Conservation (phyloP, 345 rosid genomes). For the Lepidium africanum region DNA sequence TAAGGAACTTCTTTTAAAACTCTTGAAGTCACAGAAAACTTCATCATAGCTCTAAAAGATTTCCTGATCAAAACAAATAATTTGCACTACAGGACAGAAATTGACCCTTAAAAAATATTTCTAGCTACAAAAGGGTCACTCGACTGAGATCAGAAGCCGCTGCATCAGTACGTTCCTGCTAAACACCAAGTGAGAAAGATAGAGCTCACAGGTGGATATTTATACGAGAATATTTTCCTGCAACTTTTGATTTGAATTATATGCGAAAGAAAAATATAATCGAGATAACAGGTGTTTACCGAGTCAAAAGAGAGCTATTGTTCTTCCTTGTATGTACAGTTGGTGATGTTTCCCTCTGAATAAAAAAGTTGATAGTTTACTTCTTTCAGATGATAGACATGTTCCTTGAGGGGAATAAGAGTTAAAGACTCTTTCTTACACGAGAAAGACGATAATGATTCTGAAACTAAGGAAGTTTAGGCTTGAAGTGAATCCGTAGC, state of each 20-base stretch:
- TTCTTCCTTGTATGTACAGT: background rate
- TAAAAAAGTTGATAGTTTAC: background rate
- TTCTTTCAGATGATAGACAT: background rate
- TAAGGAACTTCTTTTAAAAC: background rate
- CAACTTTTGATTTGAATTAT: background rate
- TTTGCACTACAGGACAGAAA: background rate
- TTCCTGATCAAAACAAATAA: background rate
- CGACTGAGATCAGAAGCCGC: conserved; percentile 1
- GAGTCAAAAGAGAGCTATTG: background rate
- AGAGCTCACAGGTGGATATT: background rate
- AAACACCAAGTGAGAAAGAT: background rate
- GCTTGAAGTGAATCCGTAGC: conserved; percentile 37
- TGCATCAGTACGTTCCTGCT: conserved; percentile 9
- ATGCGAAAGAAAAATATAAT: background rate
- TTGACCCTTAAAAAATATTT: background rate
- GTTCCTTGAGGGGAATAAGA: background rate
- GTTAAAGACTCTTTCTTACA: conserved; percentile 18
- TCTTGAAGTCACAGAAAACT: background rate
- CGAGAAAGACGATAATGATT: background rate
- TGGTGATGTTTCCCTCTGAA: conserved; percentile 9
- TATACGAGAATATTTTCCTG: background rate
- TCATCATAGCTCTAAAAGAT: background rate
- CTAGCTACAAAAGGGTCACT: conserved; percentile 4
- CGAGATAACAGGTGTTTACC: background rate
- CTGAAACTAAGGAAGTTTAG: conserved; percentile 27